Percentiles rank a stretch among this genome's conserved stretches.
Evolutionary conservation across 2,329 filamentous ascomycete species (phyloP).

Genomic region (Monilinia laxa): DNA sequence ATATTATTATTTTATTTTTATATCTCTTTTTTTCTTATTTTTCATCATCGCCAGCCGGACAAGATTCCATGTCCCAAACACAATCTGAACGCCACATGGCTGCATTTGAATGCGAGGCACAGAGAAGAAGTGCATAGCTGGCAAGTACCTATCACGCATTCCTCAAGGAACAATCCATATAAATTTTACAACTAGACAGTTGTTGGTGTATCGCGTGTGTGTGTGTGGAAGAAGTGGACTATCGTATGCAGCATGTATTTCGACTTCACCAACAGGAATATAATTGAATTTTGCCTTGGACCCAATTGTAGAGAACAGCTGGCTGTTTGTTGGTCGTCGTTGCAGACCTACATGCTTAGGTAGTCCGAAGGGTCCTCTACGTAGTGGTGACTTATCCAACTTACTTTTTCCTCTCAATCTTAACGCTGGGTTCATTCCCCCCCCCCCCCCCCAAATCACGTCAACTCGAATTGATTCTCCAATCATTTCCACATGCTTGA

Average conservation of each 20-base stretch:
- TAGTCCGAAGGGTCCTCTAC: neutral
- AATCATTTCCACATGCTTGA: conserved; percentile 1
- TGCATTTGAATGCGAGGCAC: conserved; percentile 17
- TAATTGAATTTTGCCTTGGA: neutral
- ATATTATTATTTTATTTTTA: neutral
- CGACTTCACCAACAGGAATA: neutral
- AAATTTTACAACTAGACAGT: neutral
- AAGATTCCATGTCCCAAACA: conserved; percentile 3
- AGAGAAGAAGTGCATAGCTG: conserved; percentile 10
- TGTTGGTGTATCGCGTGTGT: too few relatives aligned
- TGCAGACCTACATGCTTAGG: neutral
- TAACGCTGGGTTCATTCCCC: neutral
- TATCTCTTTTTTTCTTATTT: too few relatives aligned
- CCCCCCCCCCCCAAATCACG: neutral
- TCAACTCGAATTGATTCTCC: neutral
- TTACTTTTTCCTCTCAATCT: neutral
- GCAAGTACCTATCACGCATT: neutral
- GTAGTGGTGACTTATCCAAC: neutral
- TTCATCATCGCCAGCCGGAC: neutral
- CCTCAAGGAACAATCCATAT: neutral
- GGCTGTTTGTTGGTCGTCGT: neutral
- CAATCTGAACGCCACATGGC: conserved; percentile 7
- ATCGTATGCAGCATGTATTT: conserved; percentile 10
- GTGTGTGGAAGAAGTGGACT: neutral
- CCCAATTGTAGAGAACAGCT: neutral